A percentile compares a stretch with the other conserved stretches of the same genome.
These are phyloP conservation scores for Sporothrix brunneoviolacea DNA, from an alignment of 2,329 filamentous ascomycete genomes.

Conservation along the genomic window DNA sequence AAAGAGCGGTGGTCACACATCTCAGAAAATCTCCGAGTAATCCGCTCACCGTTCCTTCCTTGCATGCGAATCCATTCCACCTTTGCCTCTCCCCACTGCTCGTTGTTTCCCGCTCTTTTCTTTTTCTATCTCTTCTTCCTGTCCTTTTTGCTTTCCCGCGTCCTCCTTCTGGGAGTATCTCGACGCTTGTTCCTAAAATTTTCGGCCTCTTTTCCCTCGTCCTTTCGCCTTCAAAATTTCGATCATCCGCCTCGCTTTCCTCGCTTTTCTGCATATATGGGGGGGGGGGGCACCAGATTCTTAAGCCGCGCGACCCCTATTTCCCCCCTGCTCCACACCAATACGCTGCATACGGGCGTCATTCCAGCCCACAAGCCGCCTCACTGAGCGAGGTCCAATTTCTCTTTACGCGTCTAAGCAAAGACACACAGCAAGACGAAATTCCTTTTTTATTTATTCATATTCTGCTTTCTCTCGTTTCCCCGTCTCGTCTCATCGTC, in stretches of 20 bases:
- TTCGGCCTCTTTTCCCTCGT: too few species aligned
- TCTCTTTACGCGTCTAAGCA: background rate
- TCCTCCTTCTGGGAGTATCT: too few species aligned
- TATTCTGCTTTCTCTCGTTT: background rate
- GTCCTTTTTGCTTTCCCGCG: too few species aligned
- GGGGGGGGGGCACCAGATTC: too few species aligned
- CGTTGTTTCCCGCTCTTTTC: too few species aligned
- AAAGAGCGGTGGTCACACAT: background rate
- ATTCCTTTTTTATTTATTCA: background rate
- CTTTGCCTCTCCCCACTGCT: too few species aligned
- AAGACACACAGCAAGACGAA: background rate
- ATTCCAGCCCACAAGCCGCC: conserved; percentile 6
- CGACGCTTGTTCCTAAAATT: too few species aligned
- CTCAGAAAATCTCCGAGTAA: background rate
- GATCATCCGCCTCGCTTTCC: too few species aligned
- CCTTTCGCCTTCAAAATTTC: too few species aligned
- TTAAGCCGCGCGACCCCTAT: too few species aligned
- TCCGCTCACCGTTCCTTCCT: conserved; percentile 1
- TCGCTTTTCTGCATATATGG: too few species aligned
- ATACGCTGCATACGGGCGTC: background rate
- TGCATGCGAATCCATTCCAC: background rate
- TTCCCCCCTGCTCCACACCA: background rate
- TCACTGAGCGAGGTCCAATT: background rate
- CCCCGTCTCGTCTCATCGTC: background rate
- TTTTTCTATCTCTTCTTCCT: too few species aligned